Base-by-base conservation (phyloP, 225 moss, liverwort and hornwort species). In the Pseudoscleropodium purum region DNA sequence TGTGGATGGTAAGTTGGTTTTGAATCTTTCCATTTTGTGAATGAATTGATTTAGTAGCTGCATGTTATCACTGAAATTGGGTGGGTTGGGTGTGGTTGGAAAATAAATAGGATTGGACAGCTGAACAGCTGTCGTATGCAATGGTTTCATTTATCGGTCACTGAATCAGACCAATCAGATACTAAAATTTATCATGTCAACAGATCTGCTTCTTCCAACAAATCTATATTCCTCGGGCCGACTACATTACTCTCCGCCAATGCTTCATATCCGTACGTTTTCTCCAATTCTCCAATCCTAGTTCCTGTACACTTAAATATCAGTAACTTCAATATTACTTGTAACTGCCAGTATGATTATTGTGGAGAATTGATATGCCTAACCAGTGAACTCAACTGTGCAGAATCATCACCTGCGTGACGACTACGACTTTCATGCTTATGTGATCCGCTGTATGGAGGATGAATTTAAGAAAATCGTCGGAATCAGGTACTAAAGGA, bases 131-230 rank as follows among this genome's bases (percentile, higher is more conserved):
- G 45, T 24, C 10, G 13, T 51, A 10, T 45, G 49, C 76, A 45
- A 85, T 81, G n/a, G 59, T 65, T 74, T 74, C 70, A 79, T 30
- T 25, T 24, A 64, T 13, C 27, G 57, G 4, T 80, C 59, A 60
- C 39, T 39, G 29, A 80, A 80, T 81, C 66, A 18, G 74, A 33
- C 51, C 77, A 36, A 45, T 62, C 62, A 36, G 31, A 33, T 27
- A 60, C 67, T 83, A 33, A 87, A 59, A 24, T 39, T 51, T 81
- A 52, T 80, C 52, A 41, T 89, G 56, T 84, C 41, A 81, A 57
- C 83, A 75, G 96, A 79, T 93, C 43, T 97, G 96, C 84, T 97
- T 96, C 87, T 97, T 96, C 87, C 95, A 96, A n/a, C 97, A 97
- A 92, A 92, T 91, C 29, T 87, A 70, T 34, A 93, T 97, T 51